Conservation (phyloP, 2,329 filamentous ascomycete species). For the Tolypocladium album region DNA sequence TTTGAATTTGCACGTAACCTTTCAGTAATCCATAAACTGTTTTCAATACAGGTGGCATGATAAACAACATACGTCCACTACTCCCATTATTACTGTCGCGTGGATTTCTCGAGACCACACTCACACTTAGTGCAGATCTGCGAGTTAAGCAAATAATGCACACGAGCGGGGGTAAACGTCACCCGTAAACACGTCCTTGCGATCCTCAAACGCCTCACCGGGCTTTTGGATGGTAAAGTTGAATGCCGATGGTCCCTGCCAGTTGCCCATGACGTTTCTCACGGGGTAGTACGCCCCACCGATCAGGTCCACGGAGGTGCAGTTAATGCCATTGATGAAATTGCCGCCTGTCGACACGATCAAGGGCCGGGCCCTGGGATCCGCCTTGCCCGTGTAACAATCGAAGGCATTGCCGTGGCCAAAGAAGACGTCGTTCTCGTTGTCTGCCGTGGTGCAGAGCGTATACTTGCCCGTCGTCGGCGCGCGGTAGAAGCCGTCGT, state of each 20-base stretch:
- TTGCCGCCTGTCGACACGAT: slow-evolving; percentile 7
- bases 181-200: slow-evolving; percentile 2
- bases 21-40: neutral
- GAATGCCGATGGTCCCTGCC: slow-evolving; percentile 6
- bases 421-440: slow-evolving; percentile 12
- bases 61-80: neutral
- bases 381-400: slow-evolving; percentile 4
- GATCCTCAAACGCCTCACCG: slow-evolving; percentile 3
- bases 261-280: slow-evolving; percentile 11
- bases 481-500: slow-evolving; percentile 8
- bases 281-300: slow-evolving; percentile 9
- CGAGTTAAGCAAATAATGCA: neutral
- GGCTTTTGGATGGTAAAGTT: slow-evolving; percentile 5
- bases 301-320: slow-evolving; percentile 6
- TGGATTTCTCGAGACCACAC: neutral
- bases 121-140: too few species aligned
- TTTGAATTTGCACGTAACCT: neutral
- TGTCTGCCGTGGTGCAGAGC: slow-evolving; percentile 11
- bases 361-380: slow-evolving; percentile 3
- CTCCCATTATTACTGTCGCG: neutral
- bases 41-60: neutral
- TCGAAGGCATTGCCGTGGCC: slow-evolving; percentile 10
- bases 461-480: slow-evolving; percentile 7
- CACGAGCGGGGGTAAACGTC: slow-evolving; percentile 2
- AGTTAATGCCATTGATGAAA: slow-evolving; percentile 8